Percentiles rank a stretch among this genome's conserved stretches.
Evolutionary conservation across 345 rosid species (phyloP).

Genomic region (Streptanthus diversifolius): DNA sequence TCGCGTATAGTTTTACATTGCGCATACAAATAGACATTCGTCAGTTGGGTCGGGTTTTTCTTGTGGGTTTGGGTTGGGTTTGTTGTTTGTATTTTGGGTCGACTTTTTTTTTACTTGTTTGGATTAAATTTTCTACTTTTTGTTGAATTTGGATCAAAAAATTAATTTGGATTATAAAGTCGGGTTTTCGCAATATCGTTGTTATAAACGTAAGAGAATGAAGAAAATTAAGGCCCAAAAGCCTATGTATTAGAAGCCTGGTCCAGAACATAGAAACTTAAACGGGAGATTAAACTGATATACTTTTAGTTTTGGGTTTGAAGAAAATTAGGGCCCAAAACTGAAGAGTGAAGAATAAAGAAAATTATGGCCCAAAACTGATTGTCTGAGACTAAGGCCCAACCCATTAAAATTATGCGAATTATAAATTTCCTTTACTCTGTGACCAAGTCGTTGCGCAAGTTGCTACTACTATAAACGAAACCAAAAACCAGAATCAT

Average conservation of each 20-base stretch:
- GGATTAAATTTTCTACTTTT: background rate
- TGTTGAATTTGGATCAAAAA: background rate
- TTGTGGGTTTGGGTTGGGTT: background rate
- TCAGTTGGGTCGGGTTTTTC: background rate
- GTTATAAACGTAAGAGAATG: background rate
- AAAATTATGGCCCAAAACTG: no score
- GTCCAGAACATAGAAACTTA: background rate
- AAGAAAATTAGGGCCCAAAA: no score
- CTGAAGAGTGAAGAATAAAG: no score
- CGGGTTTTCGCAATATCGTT: background rate
- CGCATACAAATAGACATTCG: background rate
- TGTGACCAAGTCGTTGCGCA: background rate
- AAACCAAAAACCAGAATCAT: conserved; percentile 8
- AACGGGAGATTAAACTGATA: background rate
- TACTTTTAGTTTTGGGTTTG: background rate
- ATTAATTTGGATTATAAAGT: background rate
- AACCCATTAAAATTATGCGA: background rate
- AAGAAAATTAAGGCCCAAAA: background rate
- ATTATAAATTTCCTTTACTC: background rate
- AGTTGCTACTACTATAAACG: background rate
- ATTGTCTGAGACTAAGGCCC: background rate
- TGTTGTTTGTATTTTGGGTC: background rate
- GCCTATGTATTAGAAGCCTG: background rate
- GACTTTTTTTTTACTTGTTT: background rate
- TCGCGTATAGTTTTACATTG: no score